Conservation (phyloP, 176 grass and related monocot species). For the Pharus latifolius region DNA sequence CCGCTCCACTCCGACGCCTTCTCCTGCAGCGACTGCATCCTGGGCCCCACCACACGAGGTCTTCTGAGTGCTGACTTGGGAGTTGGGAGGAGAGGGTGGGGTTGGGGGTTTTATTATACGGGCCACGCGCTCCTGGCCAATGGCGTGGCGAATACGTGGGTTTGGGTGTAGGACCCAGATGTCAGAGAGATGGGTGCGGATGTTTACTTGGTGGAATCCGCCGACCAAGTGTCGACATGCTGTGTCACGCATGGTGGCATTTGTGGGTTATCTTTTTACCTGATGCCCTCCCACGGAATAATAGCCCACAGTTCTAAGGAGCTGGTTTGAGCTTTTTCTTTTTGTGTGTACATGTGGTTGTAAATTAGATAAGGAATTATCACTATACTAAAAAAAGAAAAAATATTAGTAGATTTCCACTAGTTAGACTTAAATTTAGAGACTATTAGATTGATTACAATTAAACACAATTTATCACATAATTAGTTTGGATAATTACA, state of each 20-base stretch:
- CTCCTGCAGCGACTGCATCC: conserved; percentile 83
- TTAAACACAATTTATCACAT: too few species aligned
- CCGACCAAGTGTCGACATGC: conserved; percentile 3
- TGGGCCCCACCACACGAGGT: background rate
- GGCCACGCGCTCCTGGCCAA: background rate
- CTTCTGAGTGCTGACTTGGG: too few species aligned
- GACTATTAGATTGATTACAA: too few species aligned
- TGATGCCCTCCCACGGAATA: background rate
- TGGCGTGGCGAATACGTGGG: background rate
- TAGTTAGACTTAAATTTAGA: too few species aligned
- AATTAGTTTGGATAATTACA: too few species aligned
- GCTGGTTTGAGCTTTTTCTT: too few species aligned
- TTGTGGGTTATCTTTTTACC: background rate
- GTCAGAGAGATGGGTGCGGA: background rate
- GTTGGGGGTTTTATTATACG: conserved; percentile 1
- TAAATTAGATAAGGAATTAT: too few species aligned
- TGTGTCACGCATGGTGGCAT: background rate
- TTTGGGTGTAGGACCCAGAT: background rate
- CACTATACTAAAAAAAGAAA: too few species aligned
- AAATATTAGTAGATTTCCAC: too few species aligned
- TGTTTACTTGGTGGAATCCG: background rate
- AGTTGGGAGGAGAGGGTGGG: too few species aligned
- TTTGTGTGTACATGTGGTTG: too few species aligned
- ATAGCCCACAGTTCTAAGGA: background rate
- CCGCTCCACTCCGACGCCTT: conserved; percentile 97